phyloP scores from a whole-genome alignment of 2,329 filamentous ascomycete species.

The Dothideomycetidae sp. region DNA sequence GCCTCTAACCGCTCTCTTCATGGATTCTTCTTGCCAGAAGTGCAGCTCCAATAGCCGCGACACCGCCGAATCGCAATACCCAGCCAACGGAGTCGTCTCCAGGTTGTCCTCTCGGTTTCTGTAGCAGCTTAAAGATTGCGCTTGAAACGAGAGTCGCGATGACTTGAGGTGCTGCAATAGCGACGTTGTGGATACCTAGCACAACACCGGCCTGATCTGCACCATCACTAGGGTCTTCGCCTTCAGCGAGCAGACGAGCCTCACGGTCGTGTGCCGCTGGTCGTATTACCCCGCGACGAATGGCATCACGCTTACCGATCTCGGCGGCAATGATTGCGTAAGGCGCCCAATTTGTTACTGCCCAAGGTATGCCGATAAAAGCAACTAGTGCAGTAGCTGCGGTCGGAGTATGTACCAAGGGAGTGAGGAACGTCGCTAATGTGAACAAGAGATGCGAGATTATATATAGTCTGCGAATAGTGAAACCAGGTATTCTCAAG shows the following conservation, averaged over 20 bases:
- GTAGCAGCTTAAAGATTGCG: conserved; percentile 67
- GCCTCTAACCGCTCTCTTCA: conserved; percentile 36
- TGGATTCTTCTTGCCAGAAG: conserved; percentile 54
- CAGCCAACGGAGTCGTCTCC: conserved; percentile 80
- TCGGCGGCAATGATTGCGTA: conserved; percentile 92
- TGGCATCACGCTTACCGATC: conserved; percentile 67
- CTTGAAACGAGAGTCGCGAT: conserved; percentile 75
- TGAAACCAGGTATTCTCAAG: conserved; percentile 67
- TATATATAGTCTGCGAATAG: conserved; percentile 78
- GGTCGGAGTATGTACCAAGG: conserved; percentile 57
- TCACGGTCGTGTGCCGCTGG: conserved; percentile 22
- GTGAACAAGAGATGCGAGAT: conserved; percentile 74
- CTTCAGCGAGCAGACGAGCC: conserved; percentile 26
- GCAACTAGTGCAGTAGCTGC: conserved; percentile 65
- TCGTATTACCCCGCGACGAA: conserved; percentile 38
- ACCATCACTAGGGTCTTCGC: conserved; percentile 40
- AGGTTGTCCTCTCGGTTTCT: conserved; percentile 72
- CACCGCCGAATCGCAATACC: conserved; percentile 70
- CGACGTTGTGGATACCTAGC: conserved; percentile 89
- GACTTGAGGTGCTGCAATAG: conserved; percentile 82
- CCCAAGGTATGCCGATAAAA: conserved; percentile 80
- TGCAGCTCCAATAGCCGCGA: conserved; percentile 63
- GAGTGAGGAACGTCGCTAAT: conserved; percentile 65
- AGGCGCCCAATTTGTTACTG: conserved; percentile 82
- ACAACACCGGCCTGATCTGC: conserved; percentile 77